Conservation (phyloP, 2,329 filamentous ascomycete genomes). For the Botryotinia narcissicola region DNA sequence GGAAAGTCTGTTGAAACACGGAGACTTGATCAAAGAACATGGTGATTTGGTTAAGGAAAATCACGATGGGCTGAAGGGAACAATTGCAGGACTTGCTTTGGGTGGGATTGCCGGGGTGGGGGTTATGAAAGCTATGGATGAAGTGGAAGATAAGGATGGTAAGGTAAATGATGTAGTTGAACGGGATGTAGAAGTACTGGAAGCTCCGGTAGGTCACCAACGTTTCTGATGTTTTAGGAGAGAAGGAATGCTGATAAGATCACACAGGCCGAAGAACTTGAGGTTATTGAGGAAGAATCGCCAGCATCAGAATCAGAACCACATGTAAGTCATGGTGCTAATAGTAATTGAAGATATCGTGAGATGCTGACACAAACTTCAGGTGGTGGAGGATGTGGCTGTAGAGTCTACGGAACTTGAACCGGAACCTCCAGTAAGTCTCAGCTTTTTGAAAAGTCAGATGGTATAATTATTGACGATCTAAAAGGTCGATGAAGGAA, state of each 20-base stretch:
- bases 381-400: not conserved
- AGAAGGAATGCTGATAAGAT: not conserved
- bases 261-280: not conserved
- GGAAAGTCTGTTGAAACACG: constrained; percentile 25
- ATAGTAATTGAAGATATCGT: rapidly evolving
- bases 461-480: not conserved
- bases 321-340: not conserved
- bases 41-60: constrained; percentile 29
- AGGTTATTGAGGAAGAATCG: not conserved
- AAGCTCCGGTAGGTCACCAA: not conserved
- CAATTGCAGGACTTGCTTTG: constrained; percentile 28
- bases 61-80: constrained; percentile 29
- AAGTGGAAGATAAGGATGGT: not conserved
- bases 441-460: too few species aligned
- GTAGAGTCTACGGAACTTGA: not conserved
- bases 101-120: constrained; percentile 26
- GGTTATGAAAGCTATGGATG: not conserved
- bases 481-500: not conserved
- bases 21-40: constrained; percentile 25
- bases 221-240: not conserved
- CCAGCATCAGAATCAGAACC: not conserved
- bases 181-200: not conserved
- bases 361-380: not conserved
- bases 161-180: not conserved
- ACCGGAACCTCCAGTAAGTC: not conserved